Base-by-base conservation (phyloP, 139 green algal species). In the Auxenochlorella pyrenoidosa region DNA sequence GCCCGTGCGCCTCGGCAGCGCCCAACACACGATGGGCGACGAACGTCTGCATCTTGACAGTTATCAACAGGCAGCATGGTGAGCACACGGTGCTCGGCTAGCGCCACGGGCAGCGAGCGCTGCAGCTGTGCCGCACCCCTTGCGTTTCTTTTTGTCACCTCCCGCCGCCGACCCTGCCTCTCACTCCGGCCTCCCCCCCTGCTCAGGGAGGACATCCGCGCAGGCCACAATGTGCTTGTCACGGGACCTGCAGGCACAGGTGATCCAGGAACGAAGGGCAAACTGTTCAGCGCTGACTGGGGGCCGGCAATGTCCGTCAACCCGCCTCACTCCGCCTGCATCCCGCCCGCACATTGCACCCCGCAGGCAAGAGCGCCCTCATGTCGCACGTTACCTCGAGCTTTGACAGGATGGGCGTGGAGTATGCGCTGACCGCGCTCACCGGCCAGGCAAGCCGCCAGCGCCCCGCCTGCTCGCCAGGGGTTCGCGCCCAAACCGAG, bases 351-450 rank as follows among this genome's bases (percentile, higher is more conserved):
- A n/a, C 13, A 15, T 22, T 34, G 3, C 63, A n/a, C 8, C 6
- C 63, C 63, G 63, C 63, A 71, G 63, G 63, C 24, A 71, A 71
- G 30, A 38, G 28, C 30, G 63, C 70, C 2, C 70, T 76, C n/a
- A 36, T 76, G 70, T 44, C n/a, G 3, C 70, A 76, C 70, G 70
- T 76, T 34, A 76, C 70, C 3, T 18, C n/a, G 0, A 13, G 47
- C 15, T 38, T 76, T 4, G 70, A 76, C 13, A 16, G 19, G 1
- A 76, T 76, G 70, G 34, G 70, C 3, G n/a, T 41, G 18, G 34
- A 76, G 70, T 76, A 76, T 44, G 70, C 70, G 3, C 70, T 76
- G n/a, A 76, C 70, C 15, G 70, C 70, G 1, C 70, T 76, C 70
- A 76, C 70, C 16, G 70, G 70, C 70, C 70, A 76, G 70, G 54